Base-by-base conservation (phyloP, 306 rosid species). In the Cucurbita maxima region DNA sequence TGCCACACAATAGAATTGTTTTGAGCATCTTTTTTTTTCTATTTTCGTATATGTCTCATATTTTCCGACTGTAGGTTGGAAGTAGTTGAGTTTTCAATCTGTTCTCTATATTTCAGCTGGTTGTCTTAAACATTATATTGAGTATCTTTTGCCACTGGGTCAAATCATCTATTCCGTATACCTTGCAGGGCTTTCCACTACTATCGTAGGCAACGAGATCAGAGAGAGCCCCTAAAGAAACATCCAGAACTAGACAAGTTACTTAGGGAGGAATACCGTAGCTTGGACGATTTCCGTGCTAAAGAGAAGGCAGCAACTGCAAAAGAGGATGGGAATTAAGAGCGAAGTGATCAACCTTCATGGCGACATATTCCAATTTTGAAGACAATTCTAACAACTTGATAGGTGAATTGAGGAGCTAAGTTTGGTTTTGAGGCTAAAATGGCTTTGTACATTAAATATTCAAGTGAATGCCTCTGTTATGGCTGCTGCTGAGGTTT, bases 161-260 rank as follows among this genome's bases (percentile, higher is more conserved):
- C 7, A 8, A 18, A 44, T 66, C 40, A 55, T 72, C 43, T 56
- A 18, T 52, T 61, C 5, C 50, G 37, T 63, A n/a, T 79, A 53
- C 74, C 58, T 83, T 82, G 81, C 96, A 94, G 99, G 99, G 99
- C 99, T 3, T 94, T 94, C 79, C 99, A 94, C 79, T 96, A 94
- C 76, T 91, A 85, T 38, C 84, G 97, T 40, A 81, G 82, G 74
- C 71, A 51, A 38, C 85, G 83, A 1, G 80, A 75, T 83, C 89
- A 78, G 18, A 90, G 82, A 64, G 92, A 81, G 25, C 83, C 87
- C 0, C 74, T 87, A 72, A 75, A 63, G 60, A 91, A 89, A 80
- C 83, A 86, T 81, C 90, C 85, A 11, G 99, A 91, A 77, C 78
- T 94, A 82, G 96, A 87, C 10, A 81, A 57, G 82, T 79, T 94